Conservation (phyloP, 345 rosid genomes). For the Lepidium africanum region DNA sequence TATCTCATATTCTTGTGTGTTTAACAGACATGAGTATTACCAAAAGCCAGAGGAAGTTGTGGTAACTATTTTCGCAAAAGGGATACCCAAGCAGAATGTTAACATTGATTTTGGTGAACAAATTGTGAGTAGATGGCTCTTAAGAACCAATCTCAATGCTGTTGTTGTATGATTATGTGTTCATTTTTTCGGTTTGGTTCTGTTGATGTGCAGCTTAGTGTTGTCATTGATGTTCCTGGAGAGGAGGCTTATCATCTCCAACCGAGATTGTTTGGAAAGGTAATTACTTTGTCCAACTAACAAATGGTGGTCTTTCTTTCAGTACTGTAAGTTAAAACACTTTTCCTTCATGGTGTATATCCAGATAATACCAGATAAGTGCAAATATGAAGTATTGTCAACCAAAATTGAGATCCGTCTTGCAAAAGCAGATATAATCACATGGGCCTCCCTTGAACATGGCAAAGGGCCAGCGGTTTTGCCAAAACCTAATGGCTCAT, state of each 20-base stretch:
- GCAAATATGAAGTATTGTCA: slow-evolving; percentile 58
- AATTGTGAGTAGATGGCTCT: slow-evolving; percentile 56
- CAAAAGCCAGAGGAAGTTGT: slow-evolving; percentile 93
- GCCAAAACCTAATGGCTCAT: slow-evolving; percentile 29
- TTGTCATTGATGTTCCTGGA: slow-evolving; percentile 57
- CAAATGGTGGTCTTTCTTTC: neutral
- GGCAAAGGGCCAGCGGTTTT: slow-evolving; percentile 36
- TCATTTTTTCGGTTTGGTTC: neutral
- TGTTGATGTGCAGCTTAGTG: slow-evolving; percentile 60
- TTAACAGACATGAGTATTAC: slow-evolving; percentile 67
- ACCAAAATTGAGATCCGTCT: slow-evolving; percentile 86
- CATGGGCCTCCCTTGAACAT: slow-evolving; percentile 82
- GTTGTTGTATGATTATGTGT: neutral
- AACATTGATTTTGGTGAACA: slow-evolving; percentile 78
- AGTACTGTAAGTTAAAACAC: neutral
- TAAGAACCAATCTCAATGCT: neutral
- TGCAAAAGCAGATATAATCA: slow-evolving; percentile 64
- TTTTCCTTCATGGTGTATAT: neutral
- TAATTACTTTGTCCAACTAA: slow-evolving; percentile 13
- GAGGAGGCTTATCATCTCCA: slow-evolving; percentile 72
- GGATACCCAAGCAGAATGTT: slow-evolving; percentile 51
- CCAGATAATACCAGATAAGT: slow-evolving; percentile 70
- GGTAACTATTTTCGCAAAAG: slow-evolving; percentile 78
- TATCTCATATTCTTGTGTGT: neutral
- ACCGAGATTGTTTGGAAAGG: slow-evolving; percentile 90